Conservation (phyloP, 2,329 filamentous ascomycete species). For the Ophiostoma ips region DNA sequence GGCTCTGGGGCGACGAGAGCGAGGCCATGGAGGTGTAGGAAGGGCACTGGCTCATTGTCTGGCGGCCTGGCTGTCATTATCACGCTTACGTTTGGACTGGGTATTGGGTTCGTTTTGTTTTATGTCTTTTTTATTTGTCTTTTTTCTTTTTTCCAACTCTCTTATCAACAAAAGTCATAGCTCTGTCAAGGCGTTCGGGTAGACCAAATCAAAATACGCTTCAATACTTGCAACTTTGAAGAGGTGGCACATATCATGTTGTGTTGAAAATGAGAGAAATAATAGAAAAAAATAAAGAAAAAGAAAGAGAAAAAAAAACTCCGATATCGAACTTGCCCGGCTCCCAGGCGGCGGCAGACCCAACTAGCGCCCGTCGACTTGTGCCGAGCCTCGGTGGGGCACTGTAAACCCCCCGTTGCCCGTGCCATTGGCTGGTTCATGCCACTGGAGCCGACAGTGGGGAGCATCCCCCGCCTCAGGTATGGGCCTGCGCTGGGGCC, state of each 20-base stretch:
- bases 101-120: background rate
- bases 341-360: background rate
- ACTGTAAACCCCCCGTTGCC: background rate
- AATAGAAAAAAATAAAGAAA: background rate
- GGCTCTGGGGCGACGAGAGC: slow-evolving; percentile 63
- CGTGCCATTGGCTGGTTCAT: slow-evolving; percentile 1
- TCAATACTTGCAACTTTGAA: background rate
- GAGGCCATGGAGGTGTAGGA: slow-evolving; percentile 39
- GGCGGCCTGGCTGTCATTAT: background rate
- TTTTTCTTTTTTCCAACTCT: background rate
- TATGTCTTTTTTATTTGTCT: background rate
- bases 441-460: background rate
- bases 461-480: background rate
- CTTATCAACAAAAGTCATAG: slow-evolving; percentile 1
- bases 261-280: background rate
- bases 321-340: background rate
- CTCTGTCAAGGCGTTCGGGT: slow-evolving; percentile 6
- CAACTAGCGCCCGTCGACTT: background rate
- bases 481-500: background rate
- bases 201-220: slow-evolving; percentile 6
- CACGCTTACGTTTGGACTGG: slow-evolving; percentile 1
- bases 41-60: background rate
- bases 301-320: background rate
- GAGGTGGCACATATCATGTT: too few species aligned
- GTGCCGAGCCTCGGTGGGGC: slow-evolving; percentile 1